Percentiles rank a stretch among this genome's conserved stretches.
Evolutionary conservation across 2,329 filamentous ascomycete species (phyloP).

Genomic region (Sporothrix dimorphospora): DNA sequence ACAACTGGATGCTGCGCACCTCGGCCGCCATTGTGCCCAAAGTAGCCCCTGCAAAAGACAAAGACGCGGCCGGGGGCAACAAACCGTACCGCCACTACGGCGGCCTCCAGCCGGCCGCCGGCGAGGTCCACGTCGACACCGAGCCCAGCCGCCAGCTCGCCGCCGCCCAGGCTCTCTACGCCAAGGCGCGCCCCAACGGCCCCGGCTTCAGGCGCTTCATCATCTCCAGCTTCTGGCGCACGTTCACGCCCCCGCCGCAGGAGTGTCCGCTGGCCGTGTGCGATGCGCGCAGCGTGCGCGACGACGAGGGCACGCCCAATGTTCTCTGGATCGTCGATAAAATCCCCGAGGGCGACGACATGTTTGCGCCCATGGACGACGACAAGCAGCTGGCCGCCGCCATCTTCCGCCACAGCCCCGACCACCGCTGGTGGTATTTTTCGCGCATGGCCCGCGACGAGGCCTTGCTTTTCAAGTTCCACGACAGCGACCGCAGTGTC

Average conservation of each 20-base stretch:
- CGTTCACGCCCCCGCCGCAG: slow-evolving; percentile 7
- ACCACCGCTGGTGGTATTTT: slow-evolving; percentile 20
- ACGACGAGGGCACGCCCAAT: slow-evolving; percentile 20
- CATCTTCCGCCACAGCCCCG: slow-evolving; percentile 16
- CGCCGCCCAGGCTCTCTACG: neutral
- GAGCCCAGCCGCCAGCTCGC: slow-evolving; percentile 16
- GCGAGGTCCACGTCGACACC: slow-evolving; percentile 17
- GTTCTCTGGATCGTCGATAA: slow-evolving; percentile 21
- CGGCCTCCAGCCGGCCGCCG: slow-evolving; percentile 11
- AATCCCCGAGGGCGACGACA: slow-evolving; percentile 21
- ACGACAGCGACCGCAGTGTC: slow-evolving; percentile 20
- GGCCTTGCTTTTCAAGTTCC: slow-evolving; percentile 40
- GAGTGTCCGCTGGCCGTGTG: slow-evolving; percentile 14
- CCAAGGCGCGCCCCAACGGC: neutral
- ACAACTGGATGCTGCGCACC: slow-evolving; percentile 10
- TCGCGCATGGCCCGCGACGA: slow-evolving; percentile 17
- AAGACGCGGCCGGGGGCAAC: neutral
- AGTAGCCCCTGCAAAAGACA: neutral
- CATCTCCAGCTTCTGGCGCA: slow-evolving; percentile 20
- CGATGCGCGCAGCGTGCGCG: slow-evolving; percentile 14
- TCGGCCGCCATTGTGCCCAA: slow-evolving; percentile 18
- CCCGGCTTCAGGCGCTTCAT: slow-evolving; percentile 19
- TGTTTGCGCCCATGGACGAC: slow-evolving; percentile 23
- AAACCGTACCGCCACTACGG: slow-evolving; percentile 20
- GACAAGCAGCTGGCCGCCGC: slow-evolving; percentile 16